Conservation (phyloP, 1,284 basidiomycete species). For the Ustilago xerochloae region DNA sequence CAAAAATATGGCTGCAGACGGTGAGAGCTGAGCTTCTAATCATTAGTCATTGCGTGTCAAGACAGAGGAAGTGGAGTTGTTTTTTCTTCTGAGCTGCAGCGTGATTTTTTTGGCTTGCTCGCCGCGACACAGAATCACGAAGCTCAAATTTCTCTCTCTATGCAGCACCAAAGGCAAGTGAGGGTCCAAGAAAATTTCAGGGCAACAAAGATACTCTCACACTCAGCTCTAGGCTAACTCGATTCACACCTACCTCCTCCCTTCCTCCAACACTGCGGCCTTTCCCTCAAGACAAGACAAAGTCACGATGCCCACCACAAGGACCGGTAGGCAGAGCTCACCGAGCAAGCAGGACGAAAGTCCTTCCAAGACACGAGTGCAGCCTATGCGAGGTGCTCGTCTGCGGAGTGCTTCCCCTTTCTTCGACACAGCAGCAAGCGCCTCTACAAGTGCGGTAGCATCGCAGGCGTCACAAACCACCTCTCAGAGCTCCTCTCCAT, state of each 20-base stretch:
- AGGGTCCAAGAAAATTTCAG: constrained; percentile 1
- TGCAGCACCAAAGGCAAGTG: background rate
- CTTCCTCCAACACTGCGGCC: background rate
- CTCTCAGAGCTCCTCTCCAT: constrained; percentile 20
- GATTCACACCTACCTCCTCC: background rate
- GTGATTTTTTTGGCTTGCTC: background rate
- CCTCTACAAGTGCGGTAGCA: constrained; percentile 12
- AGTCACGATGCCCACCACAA: constrained; percentile 33
- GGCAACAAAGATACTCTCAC: background rate
- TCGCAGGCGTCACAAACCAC: constrained; percentile 14
- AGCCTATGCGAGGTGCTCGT: constrained; percentile 45
- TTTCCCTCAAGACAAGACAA: background rate
- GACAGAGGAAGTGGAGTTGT: constrained; percentile 2
- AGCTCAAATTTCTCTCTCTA: background rate
- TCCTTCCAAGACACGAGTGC: constrained; percentile 39
- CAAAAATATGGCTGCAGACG: background rate
- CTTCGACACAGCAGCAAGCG: constrained; percentile 21
- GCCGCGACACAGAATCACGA: no score
- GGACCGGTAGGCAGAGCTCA: constrained; percentile 43
- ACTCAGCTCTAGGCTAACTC: background rate
- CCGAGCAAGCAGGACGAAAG: constrained; percentile 33
- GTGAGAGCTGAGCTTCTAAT: background rate
- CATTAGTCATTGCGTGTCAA: background rate
- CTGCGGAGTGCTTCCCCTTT: constrained; percentile 45
- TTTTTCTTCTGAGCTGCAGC: background rate